Conservation (phyloP, 768 basidiomycete genomes). For the Auricularia auricula-judae region DNA sequence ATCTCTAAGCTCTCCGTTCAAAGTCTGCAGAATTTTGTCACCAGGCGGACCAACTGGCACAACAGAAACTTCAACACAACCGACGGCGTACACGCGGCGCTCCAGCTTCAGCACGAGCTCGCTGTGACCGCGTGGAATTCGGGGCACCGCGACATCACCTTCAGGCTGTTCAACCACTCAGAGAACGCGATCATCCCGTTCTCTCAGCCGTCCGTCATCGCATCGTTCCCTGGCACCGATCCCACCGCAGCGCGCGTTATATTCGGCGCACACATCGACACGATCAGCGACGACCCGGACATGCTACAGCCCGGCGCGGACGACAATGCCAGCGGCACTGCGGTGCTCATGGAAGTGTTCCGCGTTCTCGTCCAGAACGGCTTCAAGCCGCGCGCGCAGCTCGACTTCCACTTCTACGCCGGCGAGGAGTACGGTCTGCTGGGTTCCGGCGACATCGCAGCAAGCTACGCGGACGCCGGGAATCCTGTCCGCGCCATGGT, state of each 20-base stretch:
- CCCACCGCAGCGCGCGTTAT: conserved; percentile 5
- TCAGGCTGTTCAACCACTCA: neutral
- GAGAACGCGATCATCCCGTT: neutral
- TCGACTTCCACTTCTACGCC: conserved; percentile 2
- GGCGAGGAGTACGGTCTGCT: conserved; percentile 6
- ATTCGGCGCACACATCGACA: conserved; percentile 11
- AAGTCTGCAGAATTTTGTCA: too few species aligned
- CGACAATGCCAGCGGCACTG: conserved; percentile 11
- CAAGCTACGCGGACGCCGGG: conserved; percentile 1
- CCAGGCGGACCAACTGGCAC: too few species aligned
- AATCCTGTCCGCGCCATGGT: conserved; percentile 1
- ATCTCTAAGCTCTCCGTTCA: too few species aligned
- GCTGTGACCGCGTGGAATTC: neutral
- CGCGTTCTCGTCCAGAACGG: neutral
- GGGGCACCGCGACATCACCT: neutral
- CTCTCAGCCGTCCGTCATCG: conserved; percentile 2
- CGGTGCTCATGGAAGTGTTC: conserved; percentile 13
- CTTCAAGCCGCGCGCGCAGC: neutral
- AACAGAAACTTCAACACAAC: too few species aligned
- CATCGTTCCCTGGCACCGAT: conserved; percentile 1
- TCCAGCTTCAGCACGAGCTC: neutral
- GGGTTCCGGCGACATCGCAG: neutral
- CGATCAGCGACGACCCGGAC: conserved; percentile 4
- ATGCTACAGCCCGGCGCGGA: conserved; percentile 4
- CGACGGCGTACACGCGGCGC: too few species aligned